Conservation (phyloP, 352 stramenopile genomes). For the Pythium periplocum region DNA sequence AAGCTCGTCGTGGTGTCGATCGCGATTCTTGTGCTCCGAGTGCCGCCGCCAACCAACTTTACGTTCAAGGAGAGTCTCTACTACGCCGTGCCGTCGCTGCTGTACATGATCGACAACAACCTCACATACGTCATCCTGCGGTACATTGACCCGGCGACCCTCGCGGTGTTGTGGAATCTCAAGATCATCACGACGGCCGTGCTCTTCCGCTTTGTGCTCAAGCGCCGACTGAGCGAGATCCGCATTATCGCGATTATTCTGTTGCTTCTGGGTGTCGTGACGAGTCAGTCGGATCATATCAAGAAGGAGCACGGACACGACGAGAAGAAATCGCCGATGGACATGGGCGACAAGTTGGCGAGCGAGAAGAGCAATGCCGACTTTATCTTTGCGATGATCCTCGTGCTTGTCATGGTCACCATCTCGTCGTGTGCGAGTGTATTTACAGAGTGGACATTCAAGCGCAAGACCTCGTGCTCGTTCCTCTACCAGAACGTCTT, state of each 20-base stretch:
- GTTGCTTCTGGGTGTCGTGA: constrained; percentile 73
- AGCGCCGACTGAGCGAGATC: constrained; percentile 61
- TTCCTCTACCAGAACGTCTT: constrained; percentile 84
- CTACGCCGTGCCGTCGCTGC: constrained; percentile 79
- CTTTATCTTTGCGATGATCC: constrained; percentile 42
- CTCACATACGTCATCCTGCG: constrained; percentile 85
- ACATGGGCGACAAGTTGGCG: too few relatives aligned
- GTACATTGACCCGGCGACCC: constrained; percentile 80
- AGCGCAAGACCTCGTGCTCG: constrained; percentile 62
- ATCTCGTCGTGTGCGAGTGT: constrained; percentile 82
- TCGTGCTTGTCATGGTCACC: constrained; percentile 68
- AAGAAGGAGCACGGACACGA: constrained; percentile 18
- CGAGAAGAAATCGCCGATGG: too few relatives aligned
- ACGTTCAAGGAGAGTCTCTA: constrained; percentile 50
- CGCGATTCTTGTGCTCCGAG: constrained; percentile 34
- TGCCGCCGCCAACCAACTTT: constrained; percentile 34
- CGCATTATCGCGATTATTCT: constrained; percentile 71
- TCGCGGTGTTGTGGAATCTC: constrained; percentile 86
- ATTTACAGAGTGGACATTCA: constrained; percentile 83
- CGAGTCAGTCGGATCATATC: constrained; percentile 70
- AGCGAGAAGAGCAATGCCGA: not conserved
- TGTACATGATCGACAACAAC: constrained; percentile 88
- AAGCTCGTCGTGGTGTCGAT: constrained; percentile 55
- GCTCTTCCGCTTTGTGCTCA: constrained; percentile 80
- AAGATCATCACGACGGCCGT: constrained; percentile 84